phyloP scores from a whole-genome alignment of 2,329 filamentous ascomycete species.

The Alternaria gaisen region DNA sequence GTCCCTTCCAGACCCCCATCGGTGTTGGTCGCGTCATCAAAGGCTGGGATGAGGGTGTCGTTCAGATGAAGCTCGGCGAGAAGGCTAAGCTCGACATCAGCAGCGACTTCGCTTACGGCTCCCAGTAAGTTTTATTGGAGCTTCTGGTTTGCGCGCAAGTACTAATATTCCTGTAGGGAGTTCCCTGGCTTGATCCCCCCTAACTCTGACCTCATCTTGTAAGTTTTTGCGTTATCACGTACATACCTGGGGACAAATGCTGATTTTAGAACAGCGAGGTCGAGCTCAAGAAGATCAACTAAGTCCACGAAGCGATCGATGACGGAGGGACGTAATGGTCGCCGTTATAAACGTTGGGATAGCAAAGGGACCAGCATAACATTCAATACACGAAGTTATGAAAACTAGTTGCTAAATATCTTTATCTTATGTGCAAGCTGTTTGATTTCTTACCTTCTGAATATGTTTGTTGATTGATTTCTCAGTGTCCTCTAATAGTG shows the following conservation, averaged over 20 bases:
- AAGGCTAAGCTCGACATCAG: constrained; percentile 85
- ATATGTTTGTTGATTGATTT: not conserved
- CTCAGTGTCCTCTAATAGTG: not conserved
- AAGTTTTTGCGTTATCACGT: constrained; percentile 54
- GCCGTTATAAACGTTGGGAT: not conserved
- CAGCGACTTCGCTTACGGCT: constrained; percentile 62
- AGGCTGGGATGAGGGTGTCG: constrained; percentile 70
- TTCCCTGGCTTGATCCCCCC: constrained; percentile 80
- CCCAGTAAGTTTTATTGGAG: constrained; percentile 20
- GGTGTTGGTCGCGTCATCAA: constrained; percentile 85
- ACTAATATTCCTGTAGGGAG: constrained; percentile 61
- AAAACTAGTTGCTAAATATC: not conserved
- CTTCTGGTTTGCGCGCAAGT: not conserved
- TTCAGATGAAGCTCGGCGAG: constrained; percentile 88
- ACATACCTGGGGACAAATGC: not conserved
- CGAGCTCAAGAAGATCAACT: constrained; percentile 49
- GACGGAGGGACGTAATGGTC: not conserved
- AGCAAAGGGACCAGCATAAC: not conserved
- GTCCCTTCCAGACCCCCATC: constrained; percentile 78
- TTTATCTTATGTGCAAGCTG: not conserved
- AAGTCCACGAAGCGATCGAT: constrained; percentile 4
- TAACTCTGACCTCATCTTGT: constrained; percentile 81
- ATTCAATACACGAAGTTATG: not conserved
- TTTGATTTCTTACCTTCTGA: not conserved
- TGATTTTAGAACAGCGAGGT: constrained; percentile 35